Conservation (phyloP, 768 basidiomycete genomes). For the Myochromella boudieri region DNA sequence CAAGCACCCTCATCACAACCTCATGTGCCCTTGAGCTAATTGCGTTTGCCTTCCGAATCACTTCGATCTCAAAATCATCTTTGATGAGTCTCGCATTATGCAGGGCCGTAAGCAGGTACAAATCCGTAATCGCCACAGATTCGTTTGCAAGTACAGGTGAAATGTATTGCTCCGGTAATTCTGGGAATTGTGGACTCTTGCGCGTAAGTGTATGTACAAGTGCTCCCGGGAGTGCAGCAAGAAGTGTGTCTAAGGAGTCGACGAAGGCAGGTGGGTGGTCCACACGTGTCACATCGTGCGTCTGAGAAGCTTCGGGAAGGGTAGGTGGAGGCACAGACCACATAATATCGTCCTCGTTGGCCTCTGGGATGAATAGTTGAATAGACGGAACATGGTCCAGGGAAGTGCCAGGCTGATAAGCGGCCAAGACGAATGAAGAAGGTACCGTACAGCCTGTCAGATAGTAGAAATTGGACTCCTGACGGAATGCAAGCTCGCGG, state of each 20-base stretch:
- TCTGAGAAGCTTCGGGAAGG: conserved; percentile 46
- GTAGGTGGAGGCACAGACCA: conserved; percentile 87
- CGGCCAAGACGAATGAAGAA: conserved; percentile 62
- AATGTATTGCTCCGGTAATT: conserved; percentile 42
- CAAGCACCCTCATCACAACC: conserved; percentile 88
- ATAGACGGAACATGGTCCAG: conserved; percentile 41
- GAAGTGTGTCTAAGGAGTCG: conserved; percentile 41
- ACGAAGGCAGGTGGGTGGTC: conserved; percentile 48
- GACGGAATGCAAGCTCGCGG: conserved; percentile 66
- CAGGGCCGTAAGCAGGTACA: conserved; percentile 74
- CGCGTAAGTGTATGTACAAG: conserved; percentile 67
- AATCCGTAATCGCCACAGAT: conserved; percentile 45
- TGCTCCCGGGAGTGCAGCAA: conserved; percentile 51
- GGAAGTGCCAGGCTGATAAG: conserved; percentile 51
- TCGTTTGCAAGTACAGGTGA: conserved; percentile 31
- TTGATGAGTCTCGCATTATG: conserved; percentile 82
- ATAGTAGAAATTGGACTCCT: conserved; percentile 88
- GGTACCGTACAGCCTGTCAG: conserved; percentile 80
- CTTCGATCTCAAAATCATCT: conserved; percentile 66
- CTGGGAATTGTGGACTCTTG: conserved; percentile 51
- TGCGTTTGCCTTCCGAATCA: conserved; percentile 77
- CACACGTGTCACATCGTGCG: conserved; percentile 62
- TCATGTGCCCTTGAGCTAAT: conserved; percentile 92
- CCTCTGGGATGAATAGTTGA: conserved; percentile 78
- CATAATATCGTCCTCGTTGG: conserved; percentile 72